Evolutionary conservation across 1,139 yeast species (phyloP).

Genomic region (Saccharomycopsis phalli): DNA sequence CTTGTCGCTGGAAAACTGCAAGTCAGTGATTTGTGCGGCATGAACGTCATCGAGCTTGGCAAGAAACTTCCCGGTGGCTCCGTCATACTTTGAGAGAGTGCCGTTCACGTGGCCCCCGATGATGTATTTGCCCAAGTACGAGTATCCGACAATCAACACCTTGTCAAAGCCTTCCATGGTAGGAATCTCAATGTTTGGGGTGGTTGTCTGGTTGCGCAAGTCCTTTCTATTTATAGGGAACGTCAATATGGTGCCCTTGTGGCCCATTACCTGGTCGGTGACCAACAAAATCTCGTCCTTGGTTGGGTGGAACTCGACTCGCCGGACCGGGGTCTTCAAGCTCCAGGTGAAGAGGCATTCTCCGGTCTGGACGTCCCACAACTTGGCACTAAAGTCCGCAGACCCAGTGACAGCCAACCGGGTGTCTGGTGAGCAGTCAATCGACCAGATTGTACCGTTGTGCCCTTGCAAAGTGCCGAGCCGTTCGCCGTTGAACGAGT

Average conservation of each 20-base stretch:
- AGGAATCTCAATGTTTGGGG: slow-evolving; percentile 56
- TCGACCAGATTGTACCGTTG: slow-evolving; percentile 92
- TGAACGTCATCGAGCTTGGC: slow-evolving; percentile 50
- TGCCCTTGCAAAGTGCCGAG: slow-evolving; percentile 89
- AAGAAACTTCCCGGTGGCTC: slow-evolving; percentile 62
- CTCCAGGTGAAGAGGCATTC: slow-evolving; percentile 67
- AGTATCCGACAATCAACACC: slow-evolving; percentile 85
- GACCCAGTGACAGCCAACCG: slow-evolving; percentile 77
- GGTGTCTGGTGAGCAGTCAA: slow-evolving; percentile 71
- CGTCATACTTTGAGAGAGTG: slow-evolving; percentile 68
- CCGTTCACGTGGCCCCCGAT: slow-evolving; percentile 90
- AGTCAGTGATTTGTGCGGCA: slow-evolving; percentile 72
- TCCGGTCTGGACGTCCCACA: slow-evolving; percentile 83
- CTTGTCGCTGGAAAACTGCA: slow-evolving; percentile 81
- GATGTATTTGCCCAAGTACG: slow-evolving; percentile 64
- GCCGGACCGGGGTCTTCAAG: slow-evolving; percentile 77
- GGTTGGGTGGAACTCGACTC: slow-evolving; percentile 79
- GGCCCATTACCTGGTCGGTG: slow-evolving; percentile 91
- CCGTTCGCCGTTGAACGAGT: slow-evolving; percentile 91
- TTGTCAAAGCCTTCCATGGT: slow-evolving; percentile 52
- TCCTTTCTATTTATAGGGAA: slow-evolving; percentile 49
- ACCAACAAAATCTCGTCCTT: slow-evolving; percentile 50
- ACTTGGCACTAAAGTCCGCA: slow-evolving; percentile 78
- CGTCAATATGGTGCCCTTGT: slow-evolving; percentile 66
- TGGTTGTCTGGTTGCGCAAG: slow-evolving; percentile 31